Evolutionary conservation across 805 yeast genomes (phyloP).

Genomic region (Kuraishia piskuri): DNA sequence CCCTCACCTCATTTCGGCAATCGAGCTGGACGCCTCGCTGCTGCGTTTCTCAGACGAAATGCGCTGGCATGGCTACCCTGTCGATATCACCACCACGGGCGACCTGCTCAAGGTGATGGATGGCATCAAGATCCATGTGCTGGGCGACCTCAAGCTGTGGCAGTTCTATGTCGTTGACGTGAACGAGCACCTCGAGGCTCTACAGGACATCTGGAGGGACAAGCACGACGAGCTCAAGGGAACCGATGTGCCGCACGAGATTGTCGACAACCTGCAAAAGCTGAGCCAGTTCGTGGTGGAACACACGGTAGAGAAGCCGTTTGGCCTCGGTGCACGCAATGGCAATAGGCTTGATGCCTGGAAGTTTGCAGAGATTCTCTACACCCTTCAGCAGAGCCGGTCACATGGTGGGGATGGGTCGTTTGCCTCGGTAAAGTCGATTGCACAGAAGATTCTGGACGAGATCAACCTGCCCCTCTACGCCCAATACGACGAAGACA

Average conservation of each 20-base stretch:
- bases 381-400: conserved; percentile 16
- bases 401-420: conserved; percentile 19
- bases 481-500: conserved; percentile 67
- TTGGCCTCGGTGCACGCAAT: conserved; percentile 39
- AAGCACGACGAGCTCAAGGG: conserved; percentile 6
- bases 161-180: conserved; percentile 76
- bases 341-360: conserved; percentile 43
- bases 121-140: conserved; percentile 60
- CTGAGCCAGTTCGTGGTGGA: conserved; percentile 42
- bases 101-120: conserved; percentile 59
- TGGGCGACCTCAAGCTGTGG: conserved; percentile 70
- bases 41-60: conserved; percentile 56
- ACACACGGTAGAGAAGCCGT: conserved; percentile 28
- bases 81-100: conserved; percentile 34
- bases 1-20: conserved; percentile 80
- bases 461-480: conserved; percentile 73
- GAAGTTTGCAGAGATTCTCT: conserved; percentile 46
- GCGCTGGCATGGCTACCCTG: conserved; percentile 52
- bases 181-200: conserved; percentile 25
- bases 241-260: conserved; percentile 34
- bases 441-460: conserved; percentile 52
- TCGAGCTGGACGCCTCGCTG: conserved; percentile 69
- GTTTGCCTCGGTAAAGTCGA: conserved; percentile 23
- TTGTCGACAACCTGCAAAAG: conserved; percentile 26
- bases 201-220: conserved; percentile 28